These are phyloP conservation scores for Biscogniauxia sp. DNA, from an alignment of 2,329 filamentous ascomycete genomes.

Conservation along the genomic window DNA sequence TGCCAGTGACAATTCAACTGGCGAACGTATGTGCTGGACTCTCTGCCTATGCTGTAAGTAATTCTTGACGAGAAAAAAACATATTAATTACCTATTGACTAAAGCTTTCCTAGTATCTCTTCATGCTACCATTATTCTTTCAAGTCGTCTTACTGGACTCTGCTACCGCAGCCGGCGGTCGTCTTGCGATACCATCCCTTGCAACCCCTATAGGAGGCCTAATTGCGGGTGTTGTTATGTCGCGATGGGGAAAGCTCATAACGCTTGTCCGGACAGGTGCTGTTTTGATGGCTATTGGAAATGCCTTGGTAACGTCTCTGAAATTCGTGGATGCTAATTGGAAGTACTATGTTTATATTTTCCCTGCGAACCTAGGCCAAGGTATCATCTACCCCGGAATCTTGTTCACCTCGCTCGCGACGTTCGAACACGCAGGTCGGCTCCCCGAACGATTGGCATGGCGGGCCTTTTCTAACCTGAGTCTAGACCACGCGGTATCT, in stretches of 20 bases:
- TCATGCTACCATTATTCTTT: conserved; percentile 70
- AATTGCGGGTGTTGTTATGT: conserved; percentile 57
- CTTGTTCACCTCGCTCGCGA: conserved; percentile 60
- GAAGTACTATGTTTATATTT: conserved; percentile 56
- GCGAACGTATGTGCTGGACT: conserved; percentile 61
- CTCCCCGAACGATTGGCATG: not conserved
- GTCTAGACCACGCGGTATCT: conserved; percentile 58
- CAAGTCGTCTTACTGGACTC: conserved; percentile 64
- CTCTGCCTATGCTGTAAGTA: conserved; percentile 59
- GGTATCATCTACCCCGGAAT: conserved; percentile 58
- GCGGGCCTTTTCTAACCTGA: conserved; percentile 8
- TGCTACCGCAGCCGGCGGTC: conserved; percentile 61
- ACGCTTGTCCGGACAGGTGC: conserved; percentile 51
- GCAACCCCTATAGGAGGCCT: conserved; percentile 57
- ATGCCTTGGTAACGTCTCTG: conserved; percentile 49
- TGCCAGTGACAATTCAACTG: conserved; percentile 54
- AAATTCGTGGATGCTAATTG: conserved; percentile 48
- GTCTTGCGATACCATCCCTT: conserved; percentile 62
- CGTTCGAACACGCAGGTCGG: conserved; percentile 60
- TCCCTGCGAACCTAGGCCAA: conserved; percentile 58
- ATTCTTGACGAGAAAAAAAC: not conserved
- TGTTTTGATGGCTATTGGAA: conserved; percentile 52
- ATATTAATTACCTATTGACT: conserved; percentile 5
- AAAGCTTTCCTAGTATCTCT: conserved; percentile 49
- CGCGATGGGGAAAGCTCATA: conserved; percentile 51